Conservation (phyloP, 768 basidiomycete genomes). For the Lactarius akahatsu region DNA sequence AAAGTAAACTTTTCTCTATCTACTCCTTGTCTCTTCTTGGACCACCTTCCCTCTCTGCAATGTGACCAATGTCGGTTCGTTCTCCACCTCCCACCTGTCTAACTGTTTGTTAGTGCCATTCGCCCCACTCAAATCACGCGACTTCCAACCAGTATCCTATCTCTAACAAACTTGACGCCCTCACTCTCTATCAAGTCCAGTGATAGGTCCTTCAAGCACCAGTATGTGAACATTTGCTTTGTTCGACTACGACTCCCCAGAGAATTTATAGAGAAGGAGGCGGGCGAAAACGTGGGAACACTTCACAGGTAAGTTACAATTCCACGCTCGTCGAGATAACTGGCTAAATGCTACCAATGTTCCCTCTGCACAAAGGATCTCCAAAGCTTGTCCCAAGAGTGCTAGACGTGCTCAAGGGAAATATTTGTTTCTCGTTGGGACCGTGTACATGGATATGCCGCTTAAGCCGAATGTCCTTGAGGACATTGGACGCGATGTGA, state of each 20-base stretch:
- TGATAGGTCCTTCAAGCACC: slow-evolving; percentile 60
- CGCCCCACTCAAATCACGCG: slow-evolving; percentile 17
- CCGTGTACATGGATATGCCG: slow-evolving; percentile 98
- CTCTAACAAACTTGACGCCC: slow-evolving; percentile 22
- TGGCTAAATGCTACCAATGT: slow-evolving; percentile 4
- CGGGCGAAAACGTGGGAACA: slow-evolving; percentile 50
- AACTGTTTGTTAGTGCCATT: slow-evolving; percentile 15
- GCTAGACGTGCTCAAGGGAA: slow-evolving; percentile 80
- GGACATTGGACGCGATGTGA: slow-evolving; percentile 89
- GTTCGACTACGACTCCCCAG: slow-evolving; percentile 53
- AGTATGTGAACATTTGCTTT: slow-evolving; percentile 76
- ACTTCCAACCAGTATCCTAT: slow-evolving; percentile 17
- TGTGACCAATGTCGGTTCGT: slow-evolving; percentile 20
- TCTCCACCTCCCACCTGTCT: not conserved
- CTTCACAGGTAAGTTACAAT: slow-evolving; percentile 39
- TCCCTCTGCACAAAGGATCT: slow-evolving; percentile 45
- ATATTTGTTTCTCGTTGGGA: slow-evolving; percentile 90
- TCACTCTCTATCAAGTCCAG: slow-evolving; percentile 45
- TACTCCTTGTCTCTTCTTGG: not conserved
- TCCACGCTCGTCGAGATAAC: not conserved
- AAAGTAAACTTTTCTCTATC: too few relatives aligned
- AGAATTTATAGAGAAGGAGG: slow-evolving; percentile 48
- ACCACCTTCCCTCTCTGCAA: not conserved
- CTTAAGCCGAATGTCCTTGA: slow-evolving; percentile 97
- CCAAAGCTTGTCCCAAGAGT: slow-evolving; percentile 76